These are phyloP conservation scores for Lactifluus pinguis DNA, from an alignment of 768 basidiomycete species.

Conservation along the genomic window DNA sequence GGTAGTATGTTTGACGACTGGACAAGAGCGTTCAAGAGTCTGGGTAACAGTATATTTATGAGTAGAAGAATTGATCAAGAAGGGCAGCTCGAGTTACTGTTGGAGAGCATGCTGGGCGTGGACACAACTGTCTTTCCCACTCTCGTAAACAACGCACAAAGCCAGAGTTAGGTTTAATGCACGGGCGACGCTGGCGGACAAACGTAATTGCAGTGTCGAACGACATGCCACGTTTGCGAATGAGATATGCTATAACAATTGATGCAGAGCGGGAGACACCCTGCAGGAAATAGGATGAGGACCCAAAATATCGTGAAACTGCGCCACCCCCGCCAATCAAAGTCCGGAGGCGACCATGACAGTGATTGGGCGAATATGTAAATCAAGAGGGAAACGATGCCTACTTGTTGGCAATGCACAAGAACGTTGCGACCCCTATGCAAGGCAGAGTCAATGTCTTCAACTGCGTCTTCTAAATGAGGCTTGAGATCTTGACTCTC, in stretches of 20 bases:
- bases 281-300: conserved; percentile 28
- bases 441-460: conserved; percentile 57
- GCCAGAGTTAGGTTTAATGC: conserved; percentile 70
- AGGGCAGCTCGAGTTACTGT: conserved; percentile 4
- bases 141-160: conserved; percentile 38
- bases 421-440: conserved; percentile 53
- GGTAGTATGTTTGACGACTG: background rate
- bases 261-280: conserved; percentile 72
- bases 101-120: background rate
- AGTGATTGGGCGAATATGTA: background rate
- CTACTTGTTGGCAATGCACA: conserved; percentile 77
- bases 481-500: conserved; percentile 52
- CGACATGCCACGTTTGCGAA: conserved; percentile 62
- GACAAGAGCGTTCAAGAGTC: conserved; percentile 9
- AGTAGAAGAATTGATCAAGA: background rate
- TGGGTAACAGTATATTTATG: background rate
- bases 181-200: conserved; percentile 57
- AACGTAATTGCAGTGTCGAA: conserved; percentile 56
- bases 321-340: background rate
- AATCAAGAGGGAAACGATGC: conserved; percentile 19
- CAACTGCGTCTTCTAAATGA: conserved; percentile 59
- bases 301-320: background rate
- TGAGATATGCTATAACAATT: conserved; percentile 76
- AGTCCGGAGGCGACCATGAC: conserved; percentile 11
- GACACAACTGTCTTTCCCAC: conserved; percentile 18